phyloP scores from a whole-genome alignment of 2,329 filamentous ascomycete species.

The Fusarium sp. region DNA sequence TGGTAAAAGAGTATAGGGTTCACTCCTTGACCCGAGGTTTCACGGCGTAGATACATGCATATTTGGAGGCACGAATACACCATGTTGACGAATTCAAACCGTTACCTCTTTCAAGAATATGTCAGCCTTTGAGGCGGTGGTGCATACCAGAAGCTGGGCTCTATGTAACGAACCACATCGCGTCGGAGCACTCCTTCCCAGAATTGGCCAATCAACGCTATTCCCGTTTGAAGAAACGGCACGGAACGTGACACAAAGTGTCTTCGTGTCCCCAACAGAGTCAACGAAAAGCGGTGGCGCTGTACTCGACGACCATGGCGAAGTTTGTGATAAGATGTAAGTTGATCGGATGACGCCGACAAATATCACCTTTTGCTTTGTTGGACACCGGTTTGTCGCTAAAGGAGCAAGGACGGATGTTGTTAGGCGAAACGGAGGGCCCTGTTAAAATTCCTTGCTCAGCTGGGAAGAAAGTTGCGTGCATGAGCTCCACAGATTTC shows the following conservation, averaged over 20 bases:
- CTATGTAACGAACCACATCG: conserved; percentile 8
- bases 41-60: not conserved
- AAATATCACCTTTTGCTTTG: not conserved
- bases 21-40: not conserved
- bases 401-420: not conserved
- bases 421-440: not conserved
- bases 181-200: not conserved
- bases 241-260: conserved; percentile 23
- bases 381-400: not conserved
- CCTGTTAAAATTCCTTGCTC: not conserved
- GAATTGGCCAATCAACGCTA: conserved; percentile 9
- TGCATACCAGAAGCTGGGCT: conserved; percentile 9
- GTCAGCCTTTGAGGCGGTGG: not conserved
- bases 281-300: conserved; percentile 26
- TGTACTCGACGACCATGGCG: conserved; percentile 6
- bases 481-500: not conserved
- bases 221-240: conserved; percentile 18
- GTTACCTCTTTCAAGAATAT: not conserved
- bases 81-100: not conserved
- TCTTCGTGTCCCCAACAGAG: too few relatives aligned
- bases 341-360: not conserved
- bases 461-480: conserved; percentile 1
- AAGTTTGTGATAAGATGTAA: conserved; percentile 5
- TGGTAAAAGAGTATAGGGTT: not conserved
- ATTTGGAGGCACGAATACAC: not conserved